Evolutionary conservation across 805 yeast species (phyloP).

Genomic region (Pichia occidentalis): DNA sequence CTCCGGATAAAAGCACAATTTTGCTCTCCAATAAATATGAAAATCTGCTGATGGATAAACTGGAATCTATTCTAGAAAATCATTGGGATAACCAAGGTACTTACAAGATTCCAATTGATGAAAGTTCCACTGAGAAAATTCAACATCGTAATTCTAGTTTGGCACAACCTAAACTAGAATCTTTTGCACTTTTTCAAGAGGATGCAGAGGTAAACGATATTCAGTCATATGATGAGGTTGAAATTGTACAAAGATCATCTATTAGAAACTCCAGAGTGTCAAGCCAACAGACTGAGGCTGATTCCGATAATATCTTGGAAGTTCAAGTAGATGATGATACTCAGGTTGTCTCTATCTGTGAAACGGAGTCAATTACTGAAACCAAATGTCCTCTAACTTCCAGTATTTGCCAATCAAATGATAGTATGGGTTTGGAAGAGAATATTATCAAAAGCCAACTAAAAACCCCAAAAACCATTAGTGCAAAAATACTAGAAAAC

Average conservation of each 20-base stretch:
- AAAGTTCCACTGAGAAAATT: conserved; percentile 3
- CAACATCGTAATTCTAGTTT: conserved; percentile 1
- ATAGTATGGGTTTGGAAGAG: conserved; percentile 1
- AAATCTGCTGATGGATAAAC: conserved; percentile 43
- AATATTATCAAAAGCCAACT: conserved; percentile 1
- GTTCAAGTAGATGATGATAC: conserved; percentile 5
- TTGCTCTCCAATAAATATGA: conserved; percentile 55
- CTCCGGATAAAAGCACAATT: conserved; percentile 83
- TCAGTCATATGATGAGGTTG: conserved; percentile 1
- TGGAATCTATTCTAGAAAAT: conserved; percentile 43
- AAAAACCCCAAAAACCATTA: too few relatives aligned
- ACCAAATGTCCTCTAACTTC: too few relatives aligned
- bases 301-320: conserved; percentile 4
- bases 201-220: neutral
- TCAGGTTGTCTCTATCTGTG: neutral
- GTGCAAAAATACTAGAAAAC: too few relatives aligned
- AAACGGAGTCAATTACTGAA: too few relatives aligned
- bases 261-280: conserved; percentile 4
- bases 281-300: conserved; percentile 1
- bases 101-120: conserved; percentile 11
- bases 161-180: conserved; percentile 10
- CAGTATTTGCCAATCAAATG: too few relatives aligned
- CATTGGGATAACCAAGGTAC: conserved; percentile 32
- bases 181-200: conserved; percentile 11
- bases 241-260: conserved; percentile 6